Evolutionary conservation across 257 asterid species (phyloP), one percentile per base, ranked within the genome.

Genomic region (Catharanthus roseus): DNA sequence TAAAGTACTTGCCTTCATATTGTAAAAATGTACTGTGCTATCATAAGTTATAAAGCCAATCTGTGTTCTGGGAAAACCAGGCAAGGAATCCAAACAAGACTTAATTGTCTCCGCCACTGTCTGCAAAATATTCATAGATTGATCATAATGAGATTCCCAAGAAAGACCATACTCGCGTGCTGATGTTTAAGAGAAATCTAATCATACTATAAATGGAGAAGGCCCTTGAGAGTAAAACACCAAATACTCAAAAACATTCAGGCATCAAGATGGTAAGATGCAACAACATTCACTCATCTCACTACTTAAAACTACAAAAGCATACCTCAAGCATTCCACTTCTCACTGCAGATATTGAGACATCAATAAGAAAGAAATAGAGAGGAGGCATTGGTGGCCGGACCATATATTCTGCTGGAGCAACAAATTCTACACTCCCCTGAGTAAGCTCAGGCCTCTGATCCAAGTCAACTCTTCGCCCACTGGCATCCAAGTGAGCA

Each of bases 391-490:
- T 93, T 61, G 98, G 98, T 72, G 96, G 95, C 58, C 97, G 96
- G 85, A 90, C 88, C 97, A 93, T 93, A 81, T 93, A 93, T 67
- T 93, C 98, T 69, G 96, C 85, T 67, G 98, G 97, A 67, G 98
- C 98, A 71, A 90, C 86, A 77, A 84, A 89, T 77, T 93, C 98
- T 61, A 93, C 96, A 78, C 96, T 89, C 21, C 98, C 98, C 81
- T 87, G 84, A 19, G 80, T 82, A 65, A 93, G 97, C 78, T 93
- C 97, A 74, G 97, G 98, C 69, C 97, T 83, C 73, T 85, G 98
- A 77, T 93, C 93, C 89, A 93, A 72, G 81, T 93, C 98, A 67
- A 79, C 75, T 84, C 98, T 84, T 81, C 85, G 85, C 45, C 96
- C 98, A 82, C 61, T 81, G 73, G 95, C 89, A 83, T 93, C 98